A percentile compares a stretch with the other conserved stretches of the same genome.
phyloP scores from a whole-genome alignment of 176 grass and related monocot genomes.

The sorghum (Sorghum bicolor) region Sorghum_bicolor_NCBIv3 NC_012870.2:35075501-35076000 shows the following conservation, averaged over 20 bases:
- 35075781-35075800: neutral
- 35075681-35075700: neutral
- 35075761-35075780: neutral
- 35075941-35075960: neutral
- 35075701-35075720: neutral
- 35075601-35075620: too few relatives aligned
- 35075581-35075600: too few relatives aligned
- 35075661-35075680: too few relatives aligned
- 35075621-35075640: too few relatives aligned
- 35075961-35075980: neutral
- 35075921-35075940: neutral
- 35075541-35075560: too few relatives aligned
- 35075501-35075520: too few relatives aligned
- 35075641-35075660: too few relatives aligned
- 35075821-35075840: too few relatives aligned
- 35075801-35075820: neutral
- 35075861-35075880: neutral
- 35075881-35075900: neutral
- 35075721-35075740: slow-evolving; percentile 3
- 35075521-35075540: too few relatives aligned
- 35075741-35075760: neutral
- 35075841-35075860: too few relatives aligned
- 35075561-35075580: too few relatives aligned
- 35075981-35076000: neutral
- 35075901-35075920: neutral